Evolutionary conservation across 73 alveolate species (phyloP), one percentile per base, ranked within the genome.

Genomic region (Paramecium sonneborni): DNA sequence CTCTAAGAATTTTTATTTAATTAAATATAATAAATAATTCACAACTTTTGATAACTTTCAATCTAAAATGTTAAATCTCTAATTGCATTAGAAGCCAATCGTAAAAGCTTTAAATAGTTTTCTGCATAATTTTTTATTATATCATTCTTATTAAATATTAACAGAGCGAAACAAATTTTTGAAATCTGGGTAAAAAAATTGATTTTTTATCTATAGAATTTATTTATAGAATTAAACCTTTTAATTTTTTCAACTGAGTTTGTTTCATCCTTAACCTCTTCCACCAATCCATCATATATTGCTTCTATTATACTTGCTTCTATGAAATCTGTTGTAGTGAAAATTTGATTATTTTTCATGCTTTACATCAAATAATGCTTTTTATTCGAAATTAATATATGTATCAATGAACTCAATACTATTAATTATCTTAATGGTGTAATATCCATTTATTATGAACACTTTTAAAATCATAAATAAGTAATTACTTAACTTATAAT

Each of bases 391-490:
- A 12, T 15, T 0, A 41, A 24, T 9, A 79, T 8, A 24, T 79
- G 30, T 11, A 79, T 20, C 20, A 79, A 43, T 43, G 90, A 79
- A 23, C 55, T 24, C 18, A 79, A 44, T 24, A 18, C 10, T 0
- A 79, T 79, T 9, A 79, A 26, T 37, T 43, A 41, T 44, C 90
- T 79, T 8, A 79, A 15, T n/a, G 90, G 90, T 24, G 76, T 11
- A 3, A 14, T 48, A 43, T 79, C 90, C 1, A 24, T 20, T 11
- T 5, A 3, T 41, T 79, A 46, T 5, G 11, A 21, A 12, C 90
- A 39, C 90, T 79, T 12, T 0, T n/a, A 10, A 15, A n/a, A 39
- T n/a, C 6, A 1, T 1, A n/a, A n/a, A 43, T 23, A 1, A 39
- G 1, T 18, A 52, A 26, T 30, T 79, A 79, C 90, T 3, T 20